These are phyloP conservation scores for Teratosphaeria gauchensis DNA, from an alignment of 2,329 filamentous ascomycete genomes.

Conservation along the genomic window DNA sequence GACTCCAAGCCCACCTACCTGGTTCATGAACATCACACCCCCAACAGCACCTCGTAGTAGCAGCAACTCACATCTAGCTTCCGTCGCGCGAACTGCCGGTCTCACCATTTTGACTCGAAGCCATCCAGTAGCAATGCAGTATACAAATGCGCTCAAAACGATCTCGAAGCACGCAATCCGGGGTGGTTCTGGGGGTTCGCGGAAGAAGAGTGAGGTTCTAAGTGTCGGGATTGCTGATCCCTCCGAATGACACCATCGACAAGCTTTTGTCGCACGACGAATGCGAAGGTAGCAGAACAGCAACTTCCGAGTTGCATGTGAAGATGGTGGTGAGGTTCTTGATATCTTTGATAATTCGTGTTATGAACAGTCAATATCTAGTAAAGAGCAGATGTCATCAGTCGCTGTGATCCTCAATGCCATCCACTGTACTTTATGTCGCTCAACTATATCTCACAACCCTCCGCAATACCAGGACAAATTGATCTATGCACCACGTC, in stretches of 20 bases:
- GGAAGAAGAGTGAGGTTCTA: not conserved
- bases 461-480: not conserved
- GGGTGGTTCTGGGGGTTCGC: not conserved
- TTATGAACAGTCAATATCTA: not conserved
- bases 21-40: too few species aligned
- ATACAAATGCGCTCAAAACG: not conserved
- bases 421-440: not conserved
- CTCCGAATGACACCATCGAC: not conserved
- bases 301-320: not conserved
- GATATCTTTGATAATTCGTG: not conserved
- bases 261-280: not conserved
- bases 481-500: constrained; percentile 13
- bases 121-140: not conserved
- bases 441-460: not conserved
- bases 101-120: not conserved
- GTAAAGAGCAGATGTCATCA: not conserved
- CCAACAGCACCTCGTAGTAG: too few species aligned
- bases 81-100: not conserved
- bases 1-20: too few species aligned
- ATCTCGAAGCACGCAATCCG: not conserved
- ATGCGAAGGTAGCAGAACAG: not conserved
- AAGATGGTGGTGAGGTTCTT: not conserved
- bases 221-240: not conserved
- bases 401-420: not conserved
- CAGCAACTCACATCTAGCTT: not conserved